Percentiles rank a stretch among this genome's conserved stretches.
Conservation (phyloP, 2,329 filamentous ascomycete species). For the Sordariomycetes sp. region DNA sequence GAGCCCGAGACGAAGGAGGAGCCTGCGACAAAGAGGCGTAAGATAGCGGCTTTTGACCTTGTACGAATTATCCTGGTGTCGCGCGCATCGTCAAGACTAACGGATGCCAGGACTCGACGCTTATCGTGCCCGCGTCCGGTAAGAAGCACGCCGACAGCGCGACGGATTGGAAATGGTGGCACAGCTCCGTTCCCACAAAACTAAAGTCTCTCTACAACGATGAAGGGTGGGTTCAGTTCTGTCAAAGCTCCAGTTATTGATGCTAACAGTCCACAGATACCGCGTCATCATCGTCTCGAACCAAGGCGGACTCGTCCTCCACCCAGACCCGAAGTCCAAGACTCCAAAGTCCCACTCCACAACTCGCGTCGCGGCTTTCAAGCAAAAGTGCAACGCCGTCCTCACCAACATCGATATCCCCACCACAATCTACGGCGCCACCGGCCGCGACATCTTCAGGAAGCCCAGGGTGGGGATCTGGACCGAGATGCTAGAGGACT, state of each 20-base stretch:
- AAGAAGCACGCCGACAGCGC: slow-evolving; percentile 61
- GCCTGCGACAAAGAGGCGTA: slow-evolving; percentile 26
- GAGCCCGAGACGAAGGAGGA: slow-evolving; percentile 25
- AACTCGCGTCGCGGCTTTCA: slow-evolving; percentile 66
- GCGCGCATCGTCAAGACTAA: background rate
- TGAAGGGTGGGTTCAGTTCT: slow-evolving; percentile 40
- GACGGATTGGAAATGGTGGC: slow-evolving; percentile 92
- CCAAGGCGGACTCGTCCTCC: slow-evolving; percentile 70
- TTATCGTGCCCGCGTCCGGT: slow-evolving; percentile 69
- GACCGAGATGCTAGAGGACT: slow-evolving; percentile 46
- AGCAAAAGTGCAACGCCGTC: slow-evolving; percentile 60
- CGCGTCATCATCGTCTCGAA: slow-evolving; percentile 74
- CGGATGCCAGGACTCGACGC: slow-evolving; percentile 56
- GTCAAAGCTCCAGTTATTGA: background rate
- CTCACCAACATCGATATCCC: slow-evolving; percentile 63
- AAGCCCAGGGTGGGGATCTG: slow-evolving; percentile 91
- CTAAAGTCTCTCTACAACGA: slow-evolving; percentile 52
- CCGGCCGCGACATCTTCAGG: slow-evolving; percentile 64
- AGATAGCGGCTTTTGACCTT: slow-evolving; percentile 61
- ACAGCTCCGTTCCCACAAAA: slow-evolving; percentile 51
- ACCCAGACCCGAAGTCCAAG: slow-evolving; percentile 55
- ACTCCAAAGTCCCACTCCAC: slow-evolving; percentile 42
- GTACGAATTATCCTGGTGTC: slow-evolving; percentile 17
- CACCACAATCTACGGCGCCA: slow-evolving; percentile 74
- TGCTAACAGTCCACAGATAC: slow-evolving; percentile 35